A percentile compares a stretch with the other conserved stretches of the same genome.
phyloP scores from a whole-genome alignment of 257 asterid genomes.

The Ophiorrhiza pumila region DNA sequence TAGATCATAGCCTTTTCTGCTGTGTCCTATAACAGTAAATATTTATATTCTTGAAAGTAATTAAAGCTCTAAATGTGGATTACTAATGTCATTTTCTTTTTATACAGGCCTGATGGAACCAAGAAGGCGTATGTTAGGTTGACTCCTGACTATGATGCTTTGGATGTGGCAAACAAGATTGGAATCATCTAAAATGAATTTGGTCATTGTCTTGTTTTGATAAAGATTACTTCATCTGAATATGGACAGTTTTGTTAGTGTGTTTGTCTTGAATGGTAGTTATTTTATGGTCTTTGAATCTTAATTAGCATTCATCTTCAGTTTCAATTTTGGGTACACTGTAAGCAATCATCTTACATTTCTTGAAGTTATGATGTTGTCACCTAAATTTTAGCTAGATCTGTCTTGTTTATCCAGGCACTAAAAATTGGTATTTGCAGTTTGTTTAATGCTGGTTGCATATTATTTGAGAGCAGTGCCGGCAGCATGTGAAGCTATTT shows the following conservation, averaged over 20 bases:
- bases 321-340: not conserved
- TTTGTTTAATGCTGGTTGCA: not conserved
- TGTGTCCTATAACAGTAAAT: not conserved
- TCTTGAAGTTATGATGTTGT: not conserved
- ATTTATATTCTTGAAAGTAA: not conserved
- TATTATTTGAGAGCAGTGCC: not conserved
- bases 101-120: slow-evolving; percentile 44
- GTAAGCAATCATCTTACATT: not conserved
- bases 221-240: not conserved
- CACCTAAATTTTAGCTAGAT: not conserved
- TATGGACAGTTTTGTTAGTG: slow-evolving; percentile 8
- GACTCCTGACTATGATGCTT: slow-evolving; percentile 44
- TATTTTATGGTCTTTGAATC: not conserved
- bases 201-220: not conserved
- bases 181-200: slow-evolving; percentile 34
- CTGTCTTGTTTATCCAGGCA: not conserved
- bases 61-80: not conserved
- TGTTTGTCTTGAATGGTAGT: not conserved
- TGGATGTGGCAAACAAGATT: slow-evolving; percentile 48
- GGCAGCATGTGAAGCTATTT: too few species aligned
- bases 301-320: not conserved
- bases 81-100: not conserved
- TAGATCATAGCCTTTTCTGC: not conserved
- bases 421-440: not conserved
- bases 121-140: slow-evolving; percentile 43